Percentiles rank a stretch among this genome's conserved stretches.
Evolutionary conservation across 306 rosid species (phyloP).

Genomic region (Pyrus communis): DNA sequence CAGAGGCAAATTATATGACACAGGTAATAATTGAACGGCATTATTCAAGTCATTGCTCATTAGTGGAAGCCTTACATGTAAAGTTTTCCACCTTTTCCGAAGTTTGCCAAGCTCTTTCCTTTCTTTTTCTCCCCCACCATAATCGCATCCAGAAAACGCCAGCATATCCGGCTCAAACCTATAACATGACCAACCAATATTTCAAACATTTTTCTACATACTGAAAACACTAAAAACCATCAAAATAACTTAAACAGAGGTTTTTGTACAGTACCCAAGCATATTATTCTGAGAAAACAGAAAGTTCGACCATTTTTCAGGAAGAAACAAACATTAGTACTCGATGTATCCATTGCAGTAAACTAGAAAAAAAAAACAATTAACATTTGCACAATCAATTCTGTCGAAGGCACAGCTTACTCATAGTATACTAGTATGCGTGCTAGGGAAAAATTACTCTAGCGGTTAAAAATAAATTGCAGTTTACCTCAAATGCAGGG

Average conservation of each 20-base stretch:
- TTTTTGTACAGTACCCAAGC: background rate
- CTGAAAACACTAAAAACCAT: background rate
- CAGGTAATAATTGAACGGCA: background rate
- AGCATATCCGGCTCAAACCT: constrained; percentile 98
- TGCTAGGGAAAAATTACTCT: background rate
- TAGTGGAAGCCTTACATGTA: constrained; percentile 52
- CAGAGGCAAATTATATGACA: background rate
- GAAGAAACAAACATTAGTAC: background rate
- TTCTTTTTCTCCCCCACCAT: constrained; percentile 93
- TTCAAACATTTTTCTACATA: constrained; percentile 9
- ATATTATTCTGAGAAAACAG: background rate
- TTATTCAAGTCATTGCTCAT: constrained; percentile 4
- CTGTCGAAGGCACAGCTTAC: background rate
- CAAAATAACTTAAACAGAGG: background rate
- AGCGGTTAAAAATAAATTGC: background rate
- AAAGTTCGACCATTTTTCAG: background rate
- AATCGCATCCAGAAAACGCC: constrained; percentile 92
- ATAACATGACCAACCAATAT: constrained; percentile 6
- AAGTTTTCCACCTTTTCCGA: constrained; percentile 72
- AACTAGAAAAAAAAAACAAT: too few relatives aligned
- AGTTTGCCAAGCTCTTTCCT: constrained; percentile 62
- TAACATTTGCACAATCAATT: background rate
- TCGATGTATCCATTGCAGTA: background rate
- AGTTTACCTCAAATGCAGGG: constrained; percentile 83
- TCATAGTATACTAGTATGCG: background rate